phyloP scores from a whole-genome alignment of 2,329 filamentous ascomycete genomes.

The Ophiocordyceps australis region DNA sequence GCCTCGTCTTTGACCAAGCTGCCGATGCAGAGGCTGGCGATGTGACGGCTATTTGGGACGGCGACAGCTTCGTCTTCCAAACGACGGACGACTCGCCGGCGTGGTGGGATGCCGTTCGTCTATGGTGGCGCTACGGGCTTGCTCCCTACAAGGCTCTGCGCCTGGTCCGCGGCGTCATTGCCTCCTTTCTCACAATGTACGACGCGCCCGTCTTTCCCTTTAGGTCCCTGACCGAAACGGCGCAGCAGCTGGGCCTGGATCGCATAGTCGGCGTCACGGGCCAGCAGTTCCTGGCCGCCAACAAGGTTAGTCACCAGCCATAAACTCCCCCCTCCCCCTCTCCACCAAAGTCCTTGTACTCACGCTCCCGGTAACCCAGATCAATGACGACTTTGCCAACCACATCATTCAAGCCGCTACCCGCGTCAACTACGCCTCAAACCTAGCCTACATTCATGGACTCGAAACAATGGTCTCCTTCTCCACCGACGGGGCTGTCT shows the following conservation, averaged over 20 bases:
- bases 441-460: constrained; percentile 71
- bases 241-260: constrained; percentile 47
- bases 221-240: constrained; percentile 50
- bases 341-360: no score
- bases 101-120: constrained; percentile 67
- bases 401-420: constrained; percentile 85
- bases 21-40: constrained; percentile 28
- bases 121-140: constrained; percentile 73
- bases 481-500: constrained; percentile 68
- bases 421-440: constrained; percentile 87
- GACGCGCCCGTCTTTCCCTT: constrained; percentile 73
- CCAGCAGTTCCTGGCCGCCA: constrained; percentile 48
- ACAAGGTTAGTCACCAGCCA: constrained; percentile 23
- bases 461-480: constrained; percentile 84
- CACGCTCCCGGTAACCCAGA: no score
- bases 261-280: constrained; percentile 54
- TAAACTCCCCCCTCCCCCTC: no score
- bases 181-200: constrained; percentile 65
- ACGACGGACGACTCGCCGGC: constrained; percentile 37
- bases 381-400: constrained; percentile 48
- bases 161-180: constrained; percentile 53
- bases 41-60: constrained; percentile 71
- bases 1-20: constrained; percentile 36
- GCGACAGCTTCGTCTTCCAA: constrained; percentile 51
- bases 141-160: constrained; percentile 57